Percentiles rank a stretch among this genome's conserved stretches.
Conservation (phyloP, 257 asterid genomes). For the Agastache rugosa region DNA sequence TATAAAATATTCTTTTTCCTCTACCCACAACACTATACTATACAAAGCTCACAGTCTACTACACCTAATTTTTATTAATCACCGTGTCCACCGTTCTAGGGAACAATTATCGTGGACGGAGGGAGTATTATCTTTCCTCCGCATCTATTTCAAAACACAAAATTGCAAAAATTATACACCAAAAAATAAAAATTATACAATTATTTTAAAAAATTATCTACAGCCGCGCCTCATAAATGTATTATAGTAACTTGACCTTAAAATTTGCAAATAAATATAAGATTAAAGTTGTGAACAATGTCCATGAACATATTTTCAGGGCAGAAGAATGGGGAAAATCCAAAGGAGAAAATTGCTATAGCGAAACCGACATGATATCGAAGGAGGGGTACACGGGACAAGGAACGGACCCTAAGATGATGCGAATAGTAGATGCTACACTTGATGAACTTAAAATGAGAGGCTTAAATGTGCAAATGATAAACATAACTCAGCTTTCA, state of each 20-base stretch:
- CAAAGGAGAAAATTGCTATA: slow-evolving; percentile 58
- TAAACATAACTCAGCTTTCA: slow-evolving; percentile 80
- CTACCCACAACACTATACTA: too few species aligned
- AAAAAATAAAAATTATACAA: neutral
- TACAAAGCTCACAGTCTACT: too few species aligned
- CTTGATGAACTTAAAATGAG: slow-evolving; percentile 53
- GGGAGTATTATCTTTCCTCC: too few species aligned
- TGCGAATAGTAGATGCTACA: slow-evolving; percentile 64
- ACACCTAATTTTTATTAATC: too few species aligned
- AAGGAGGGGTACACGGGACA: slow-evolving; percentile 64
- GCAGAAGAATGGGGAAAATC: slow-evolving; percentile 81
- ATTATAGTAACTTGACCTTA: too few species aligned
- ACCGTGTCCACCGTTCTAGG: too few species aligned
- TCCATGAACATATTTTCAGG: slow-evolving; percentile 41
- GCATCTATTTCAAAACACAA: too few species aligned
- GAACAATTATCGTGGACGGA: too few species aligned
- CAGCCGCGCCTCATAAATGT: neutral
- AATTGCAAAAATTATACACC: too few species aligned
- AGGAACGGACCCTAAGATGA: slow-evolving; percentile 81
- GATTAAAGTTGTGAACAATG: neutral
- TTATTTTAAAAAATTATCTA: neutral
- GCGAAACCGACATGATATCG: slow-evolving; percentile 55
- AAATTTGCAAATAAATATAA: too few species aligned
- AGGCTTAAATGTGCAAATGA: slow-evolving; percentile 63
- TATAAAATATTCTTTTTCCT: too few species aligned